A percentile compares a stretch with the other conserved stretches of the same genome.
Evolutionary conservation across 805 yeast genomes (phyloP).

Genomic region (Pichia paraexigua): DNA sequence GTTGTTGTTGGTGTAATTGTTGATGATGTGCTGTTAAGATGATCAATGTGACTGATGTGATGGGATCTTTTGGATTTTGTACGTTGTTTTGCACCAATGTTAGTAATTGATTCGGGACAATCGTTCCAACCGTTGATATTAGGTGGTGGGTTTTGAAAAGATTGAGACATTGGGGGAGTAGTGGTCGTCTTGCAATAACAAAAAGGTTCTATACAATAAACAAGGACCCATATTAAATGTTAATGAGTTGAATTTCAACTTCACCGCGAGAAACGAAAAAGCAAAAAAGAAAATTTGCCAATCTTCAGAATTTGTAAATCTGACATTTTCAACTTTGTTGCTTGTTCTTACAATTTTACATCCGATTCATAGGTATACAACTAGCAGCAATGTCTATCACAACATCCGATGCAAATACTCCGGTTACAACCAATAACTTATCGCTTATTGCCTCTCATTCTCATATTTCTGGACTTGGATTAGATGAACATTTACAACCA

Average conservation of each 20-base stretch:
- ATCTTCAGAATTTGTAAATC: not conserved
- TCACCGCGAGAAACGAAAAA: not conserved
- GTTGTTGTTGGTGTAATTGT: not conserved
- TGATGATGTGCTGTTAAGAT: not conserved
- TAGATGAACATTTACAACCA: slow-evolving; percentile 85
- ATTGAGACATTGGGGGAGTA: not conserved
- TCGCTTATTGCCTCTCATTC: slow-evolving; percentile 76
- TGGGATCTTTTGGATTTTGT: slow-evolving; percentile 1
- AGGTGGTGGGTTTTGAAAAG: slow-evolving; percentile 2
- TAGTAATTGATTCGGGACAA: slow-evolving; percentile 35
- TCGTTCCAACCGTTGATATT: slow-evolving; percentile 50
- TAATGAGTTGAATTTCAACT: not conserved
- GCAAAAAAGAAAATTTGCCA: not conserved
- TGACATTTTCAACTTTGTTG: not conserved
- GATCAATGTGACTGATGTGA: slow-evolving; percentile 4
- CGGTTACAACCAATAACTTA: slow-evolving; percentile 11
- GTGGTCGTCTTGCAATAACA: not conserved
- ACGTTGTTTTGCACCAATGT: not conserved
- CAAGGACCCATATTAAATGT: not conserved
- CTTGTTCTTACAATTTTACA: not conserved
- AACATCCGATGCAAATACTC: slow-evolving; percentile 3
- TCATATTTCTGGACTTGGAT: slow-evolving; percentile 89
- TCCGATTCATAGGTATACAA: not conserved
- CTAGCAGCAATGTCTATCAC: slow-evolving; percentile 9
- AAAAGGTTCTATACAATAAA: no score